phyloP scores from a whole-genome alignment of 2,329 filamentous ascomycete genomes.

The Fonsecaea monophora region DNA sequence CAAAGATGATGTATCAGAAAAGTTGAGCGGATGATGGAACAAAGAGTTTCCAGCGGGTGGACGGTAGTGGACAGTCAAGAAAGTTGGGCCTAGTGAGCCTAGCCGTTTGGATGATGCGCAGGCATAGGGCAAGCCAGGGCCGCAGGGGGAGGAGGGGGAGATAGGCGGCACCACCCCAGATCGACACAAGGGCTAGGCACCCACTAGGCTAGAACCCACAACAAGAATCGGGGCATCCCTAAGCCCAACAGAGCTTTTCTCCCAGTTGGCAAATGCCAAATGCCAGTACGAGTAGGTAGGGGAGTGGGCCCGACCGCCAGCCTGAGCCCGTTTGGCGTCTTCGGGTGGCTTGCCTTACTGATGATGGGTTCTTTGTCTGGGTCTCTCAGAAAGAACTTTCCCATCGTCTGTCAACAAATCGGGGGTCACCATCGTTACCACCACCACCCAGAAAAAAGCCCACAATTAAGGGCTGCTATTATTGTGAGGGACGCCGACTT shows the following conservation, averaged over 20 bases:
- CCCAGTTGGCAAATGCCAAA: not conserved
- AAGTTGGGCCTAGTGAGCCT: not conserved
- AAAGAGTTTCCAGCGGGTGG: conserved; percentile 4
- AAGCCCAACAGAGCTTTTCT: not conserved
- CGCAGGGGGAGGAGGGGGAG: not conserved
- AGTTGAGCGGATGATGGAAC: conserved; percentile 13
- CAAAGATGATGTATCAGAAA: conserved; percentile 37
- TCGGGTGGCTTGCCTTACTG: conserved; percentile 5
- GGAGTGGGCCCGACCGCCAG: not conserved
- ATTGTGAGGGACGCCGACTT: not conserved
- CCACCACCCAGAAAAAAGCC: not conserved
- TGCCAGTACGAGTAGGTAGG: not conserved
- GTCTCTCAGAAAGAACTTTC: not conserved
- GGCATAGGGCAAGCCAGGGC: not conserved
- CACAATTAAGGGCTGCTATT: not conserved
- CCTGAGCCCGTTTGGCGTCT: conserved; percentile 1
- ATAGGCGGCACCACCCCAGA: conserved; percentile 8
- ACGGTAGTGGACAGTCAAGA: not conserved
- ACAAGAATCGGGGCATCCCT: conserved; percentile 1
- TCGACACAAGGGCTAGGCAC: conserved; percentile 7
- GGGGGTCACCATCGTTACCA: not conserved
- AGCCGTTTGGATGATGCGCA: conserved; percentile 1
- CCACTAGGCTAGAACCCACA: not conserved
- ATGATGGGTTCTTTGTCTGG: conserved; percentile 7
- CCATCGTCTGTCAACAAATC: not conserved